A percentile compares a stretch with the other conserved stretches of the same genome.
Conservation (phyloP, 1,139 yeast genomes). For the Yamadazyma epiphylla region DNA sequence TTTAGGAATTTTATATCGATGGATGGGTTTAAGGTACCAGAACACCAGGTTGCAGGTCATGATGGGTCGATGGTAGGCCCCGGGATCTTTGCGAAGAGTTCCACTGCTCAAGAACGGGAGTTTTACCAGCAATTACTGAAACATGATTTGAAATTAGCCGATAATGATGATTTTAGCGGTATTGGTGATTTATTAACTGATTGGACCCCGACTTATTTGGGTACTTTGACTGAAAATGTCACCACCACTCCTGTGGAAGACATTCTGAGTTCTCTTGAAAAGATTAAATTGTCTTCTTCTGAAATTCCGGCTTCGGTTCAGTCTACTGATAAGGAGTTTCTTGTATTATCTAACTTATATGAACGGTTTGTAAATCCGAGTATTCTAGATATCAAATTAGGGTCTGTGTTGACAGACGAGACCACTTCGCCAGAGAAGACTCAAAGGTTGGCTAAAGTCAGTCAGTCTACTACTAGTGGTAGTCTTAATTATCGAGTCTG, state of each 20-base stretch:
- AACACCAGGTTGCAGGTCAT: constrained; percentile 84
- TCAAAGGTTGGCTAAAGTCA: constrained; percentile 57
- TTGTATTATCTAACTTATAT: constrained; percentile 75
- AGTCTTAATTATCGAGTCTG: constrained; percentile 71
- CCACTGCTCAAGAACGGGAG: constrained; percentile 59
- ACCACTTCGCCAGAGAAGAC: constrained; percentile 56
- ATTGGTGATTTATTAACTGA: constrained; percentile 40
- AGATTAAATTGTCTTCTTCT: constrained; percentile 4
- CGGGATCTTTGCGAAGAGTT: constrained; percentile 73
- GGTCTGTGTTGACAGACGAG: constrained; percentile 52
- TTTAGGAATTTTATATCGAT: too few species aligned
- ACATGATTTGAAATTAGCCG: constrained; percentile 15
- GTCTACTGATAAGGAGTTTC: constrained; percentile 23
- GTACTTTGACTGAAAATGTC: constrained; percentile 33
- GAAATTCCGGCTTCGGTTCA: constrained; percentile 3
- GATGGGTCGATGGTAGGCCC: constrained; percentile 62
- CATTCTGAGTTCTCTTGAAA: constrained; percentile 2
- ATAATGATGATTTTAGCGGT: constrained; percentile 16
- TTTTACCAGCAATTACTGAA: constrained; percentile 48
- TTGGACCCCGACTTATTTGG: constrained; percentile 51
- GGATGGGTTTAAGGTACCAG: too few species aligned
- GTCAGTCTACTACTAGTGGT: constrained; percentile 76
- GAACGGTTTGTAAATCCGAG: constrained; percentile 64
- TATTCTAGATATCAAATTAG: constrained; percentile 80
- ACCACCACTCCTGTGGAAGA: constrained; percentile 3